A percentile compares a stretch with the other conserved stretches of the same genome.
phyloP scores from a whole-genome alignment of 164 flowering plant genomes.

The Vitis labrusca region DNA sequence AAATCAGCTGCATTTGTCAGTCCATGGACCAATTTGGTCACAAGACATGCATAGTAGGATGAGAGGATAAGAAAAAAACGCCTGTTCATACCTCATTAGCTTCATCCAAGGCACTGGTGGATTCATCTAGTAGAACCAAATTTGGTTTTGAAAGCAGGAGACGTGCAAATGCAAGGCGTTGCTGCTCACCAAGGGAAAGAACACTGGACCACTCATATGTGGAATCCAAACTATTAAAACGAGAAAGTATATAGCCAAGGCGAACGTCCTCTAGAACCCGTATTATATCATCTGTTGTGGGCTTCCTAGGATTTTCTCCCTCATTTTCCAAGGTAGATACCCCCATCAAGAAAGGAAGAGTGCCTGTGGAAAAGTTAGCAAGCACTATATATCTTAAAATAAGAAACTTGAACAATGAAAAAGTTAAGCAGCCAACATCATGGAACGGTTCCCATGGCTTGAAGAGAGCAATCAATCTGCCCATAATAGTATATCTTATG shows the following conservation, averaged over 20 bases:
- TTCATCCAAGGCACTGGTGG: conserved; percentile 96
- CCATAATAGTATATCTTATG: too few species aligned
- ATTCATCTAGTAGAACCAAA: conserved; percentile 84
- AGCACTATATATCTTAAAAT: too few species aligned
- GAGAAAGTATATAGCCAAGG: conserved; percentile 69
- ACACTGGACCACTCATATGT: conserved; percentile 89
- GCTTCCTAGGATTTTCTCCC: conserved; percentile 34
- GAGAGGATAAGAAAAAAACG: background rate
- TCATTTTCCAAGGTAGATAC: conserved; percentile 17
- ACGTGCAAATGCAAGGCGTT: conserved; percentile 95
- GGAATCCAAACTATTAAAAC: conserved; percentile 67
- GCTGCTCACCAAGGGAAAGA: conserved; percentile 98
- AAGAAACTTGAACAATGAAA: too few species aligned
- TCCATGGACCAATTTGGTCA: background rate
- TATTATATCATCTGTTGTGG: conserved; percentile 64
- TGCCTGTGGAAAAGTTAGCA: conserved; percentile 32
- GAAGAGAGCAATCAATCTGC: too few species aligned
- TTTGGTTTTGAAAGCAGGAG: conserved; percentile 80
- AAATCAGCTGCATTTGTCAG: background rate
- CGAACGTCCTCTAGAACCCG: conserved; percentile 75
- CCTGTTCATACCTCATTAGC: conserved; percentile 69
- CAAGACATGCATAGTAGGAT: background rate
- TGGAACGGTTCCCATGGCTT: too few species aligned
- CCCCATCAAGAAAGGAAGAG: conserved; percentile 55
- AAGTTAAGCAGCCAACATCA: too few species aligned